Conservation (phyloP, 371 early-diverging fungal genomes). For the Apophysomyces sp. region DNA sequence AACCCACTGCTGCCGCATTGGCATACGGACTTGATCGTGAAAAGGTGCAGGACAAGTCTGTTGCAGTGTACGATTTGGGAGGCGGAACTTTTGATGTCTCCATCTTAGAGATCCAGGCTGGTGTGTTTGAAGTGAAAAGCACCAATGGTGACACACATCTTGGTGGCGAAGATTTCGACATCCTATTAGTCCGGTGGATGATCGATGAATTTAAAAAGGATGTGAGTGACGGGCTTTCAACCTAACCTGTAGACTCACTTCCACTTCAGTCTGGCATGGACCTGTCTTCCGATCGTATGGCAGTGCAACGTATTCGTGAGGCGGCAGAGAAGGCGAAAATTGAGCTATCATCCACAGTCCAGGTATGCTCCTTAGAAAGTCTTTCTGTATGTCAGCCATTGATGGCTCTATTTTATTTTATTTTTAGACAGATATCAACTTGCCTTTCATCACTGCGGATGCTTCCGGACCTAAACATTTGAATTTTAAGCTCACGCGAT, state of each 20-base stretch:
- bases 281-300: conserved; percentile 78
- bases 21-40: conserved; percentile 90
- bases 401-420: background rate
- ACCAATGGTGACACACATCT: conserved; percentile 95
- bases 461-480: conserved; percentile 94
- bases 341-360: conserved; percentile 84
- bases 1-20: conserved; percentile 98
- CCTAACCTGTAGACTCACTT: background rate
- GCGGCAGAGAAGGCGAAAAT: conserved; percentile 97
- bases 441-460: conserved; percentile 90
- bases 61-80: conserved; percentile 98
- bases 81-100: conserved; percentile 99
- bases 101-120: conserved; percentile 91
- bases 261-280: conserved; percentile 57
- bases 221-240: conserved; percentile 3
- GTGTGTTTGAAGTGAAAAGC: conserved; percentile 95
- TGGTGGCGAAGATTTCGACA: conserved; percentile 99
- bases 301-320: conserved; percentile 86
- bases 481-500: conserved; percentile 83
- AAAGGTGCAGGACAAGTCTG: conserved; percentile 74
- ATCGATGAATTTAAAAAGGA: conserved; percentile 85
- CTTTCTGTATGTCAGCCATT: background rate
- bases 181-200: conserved; percentile 74
- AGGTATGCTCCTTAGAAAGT: conserved; percentile 18
- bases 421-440: conserved; percentile 79